These are phyloP conservation scores for Bryoerythrophyllum caledonicum DNA, from an alignment of 225 moss, liverwort and hornwort genomes.

Conservation along the genomic window DNA sequence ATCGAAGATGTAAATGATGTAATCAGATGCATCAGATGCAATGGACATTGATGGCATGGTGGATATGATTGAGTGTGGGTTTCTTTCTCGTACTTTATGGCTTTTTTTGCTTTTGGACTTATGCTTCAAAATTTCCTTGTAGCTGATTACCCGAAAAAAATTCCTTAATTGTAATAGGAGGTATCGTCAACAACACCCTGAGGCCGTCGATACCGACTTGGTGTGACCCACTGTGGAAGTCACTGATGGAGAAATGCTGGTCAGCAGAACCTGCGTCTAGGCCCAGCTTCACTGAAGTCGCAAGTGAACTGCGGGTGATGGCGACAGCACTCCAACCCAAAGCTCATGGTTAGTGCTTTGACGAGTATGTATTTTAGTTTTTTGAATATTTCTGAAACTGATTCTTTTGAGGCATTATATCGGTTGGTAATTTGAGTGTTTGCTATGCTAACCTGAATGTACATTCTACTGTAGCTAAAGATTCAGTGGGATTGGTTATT, in stretches of 20 bases:
- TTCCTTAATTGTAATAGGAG: conserved; percentile 52
- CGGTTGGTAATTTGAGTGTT: not conserved
- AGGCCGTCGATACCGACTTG: conserved; percentile 87
- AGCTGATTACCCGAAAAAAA: not conserved
- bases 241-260: conserved; percentile 98
- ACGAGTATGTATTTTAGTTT: not conserved
- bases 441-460: not conserved
- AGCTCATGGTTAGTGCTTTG: conserved; percentile 49
- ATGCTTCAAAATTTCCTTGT: not conserved
- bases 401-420: not conserved
- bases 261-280: conserved; percentile 74
- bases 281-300: conserved; percentile 84
- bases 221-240: conserved; percentile 96
- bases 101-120: not conserved
- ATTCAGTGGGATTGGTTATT: not conserved
- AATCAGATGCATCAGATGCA: not conserved
- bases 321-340: conserved; percentile 79
- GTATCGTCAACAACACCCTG: conserved; percentile 95
- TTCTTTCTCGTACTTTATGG: not conserved
- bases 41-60: not conserved
- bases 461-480: not conserved
- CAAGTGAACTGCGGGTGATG: conserved; percentile 86
- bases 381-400: no score
- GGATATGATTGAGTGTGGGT: not conserved
- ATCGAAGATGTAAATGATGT: not conserved